Base-by-base conservation (phyloP, 148 eudicot genomes). In the Amaranthus palmeri region DNA sequence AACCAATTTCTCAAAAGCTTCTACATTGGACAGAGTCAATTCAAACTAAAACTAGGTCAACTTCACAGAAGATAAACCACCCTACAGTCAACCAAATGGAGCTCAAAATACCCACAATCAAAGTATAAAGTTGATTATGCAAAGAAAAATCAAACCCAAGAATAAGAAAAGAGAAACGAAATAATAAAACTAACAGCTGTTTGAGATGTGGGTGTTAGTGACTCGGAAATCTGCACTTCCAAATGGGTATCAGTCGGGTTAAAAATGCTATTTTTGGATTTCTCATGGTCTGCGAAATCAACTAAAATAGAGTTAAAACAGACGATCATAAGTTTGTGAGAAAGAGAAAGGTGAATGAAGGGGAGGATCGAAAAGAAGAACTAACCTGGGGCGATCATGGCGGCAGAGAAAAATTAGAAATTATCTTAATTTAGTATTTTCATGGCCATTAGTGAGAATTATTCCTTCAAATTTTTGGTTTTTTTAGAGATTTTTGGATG, bases 301-400 rank as follows among this genome's bases (percentile, higher is more conserved):
- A 7, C 11, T 36, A 1, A 46, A n/a, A 3, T 25, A 52, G 8
- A 1, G 18, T 59, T 17, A 25, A 46, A 70, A n/a, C 36, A 25
- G 36, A 25, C 36, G 36, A 25, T 25, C 36, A 25, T 25, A 25
- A 25, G 36, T 25, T 25, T 25, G 36, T 25, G 45, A 51, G 69
- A 61, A 51, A 50, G 12, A 57, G 67, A 76, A 51, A 61, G 73
- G 36, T 3, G 8, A 55, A 57, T 41, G 60, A 51, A 54, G 42
- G 52, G 65, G 65, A 56, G 36, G 36, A 25, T 25, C 1, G 36
- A n/a, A 53, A 3, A 13, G 8, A 4, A 6, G 46, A 45, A 10
- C 47, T 52, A 17, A 67, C 72, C 18, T 25, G 64, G 5, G 73
- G 76, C 40, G 57, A 57, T 10, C 72, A 72, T 67, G 66, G 54